A percentile compares a stretch with the other conserved stretches of the same genome.
phyloP scores from a whole-genome alignment of 495 filamentous ascomycete species.

The Apiosordaria backusii region DNA sequence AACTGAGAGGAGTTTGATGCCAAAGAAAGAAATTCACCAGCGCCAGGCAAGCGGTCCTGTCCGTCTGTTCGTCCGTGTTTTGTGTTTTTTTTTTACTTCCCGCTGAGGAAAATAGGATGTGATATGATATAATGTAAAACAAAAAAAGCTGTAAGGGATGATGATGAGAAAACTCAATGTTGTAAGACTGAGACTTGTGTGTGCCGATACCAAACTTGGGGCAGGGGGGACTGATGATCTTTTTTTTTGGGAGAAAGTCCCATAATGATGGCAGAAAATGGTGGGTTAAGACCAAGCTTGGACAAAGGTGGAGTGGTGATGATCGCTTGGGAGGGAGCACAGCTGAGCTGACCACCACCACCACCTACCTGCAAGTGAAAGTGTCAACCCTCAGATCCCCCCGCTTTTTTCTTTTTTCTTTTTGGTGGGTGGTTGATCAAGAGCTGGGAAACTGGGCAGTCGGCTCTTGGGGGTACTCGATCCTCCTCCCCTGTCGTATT shows the following conservation, averaged over 20 bases:
- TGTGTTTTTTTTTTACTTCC: no score
- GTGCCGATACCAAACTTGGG: background rate
- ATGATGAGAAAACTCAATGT: background rate
- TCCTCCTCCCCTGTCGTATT: background rate
- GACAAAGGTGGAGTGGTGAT: background rate
- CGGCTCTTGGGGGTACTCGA: background rate
- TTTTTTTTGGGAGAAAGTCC: no score
- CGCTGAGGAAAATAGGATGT: background rate
- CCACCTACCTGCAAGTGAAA: background rate
- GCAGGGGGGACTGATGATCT: background rate
- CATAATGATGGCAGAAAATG: no score
- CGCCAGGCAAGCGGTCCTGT: background rate
- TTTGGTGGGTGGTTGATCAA: background rate
- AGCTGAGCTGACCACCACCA: background rate
- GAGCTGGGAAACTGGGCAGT: background rate
- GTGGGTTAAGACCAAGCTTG: no score
- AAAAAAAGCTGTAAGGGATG: background rate
- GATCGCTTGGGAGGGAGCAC: background rate
- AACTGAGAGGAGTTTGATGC: background rate
- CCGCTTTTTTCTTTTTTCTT: background rate
- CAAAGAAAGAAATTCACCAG: conserved; percentile 1
- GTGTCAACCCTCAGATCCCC: background rate
- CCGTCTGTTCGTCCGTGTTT: background rate
- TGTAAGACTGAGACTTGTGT: background rate
- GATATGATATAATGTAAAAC: background rate